Conservation (phyloP, 139 green algal genomes). For the Monoraphidium neglectum region DNA sequence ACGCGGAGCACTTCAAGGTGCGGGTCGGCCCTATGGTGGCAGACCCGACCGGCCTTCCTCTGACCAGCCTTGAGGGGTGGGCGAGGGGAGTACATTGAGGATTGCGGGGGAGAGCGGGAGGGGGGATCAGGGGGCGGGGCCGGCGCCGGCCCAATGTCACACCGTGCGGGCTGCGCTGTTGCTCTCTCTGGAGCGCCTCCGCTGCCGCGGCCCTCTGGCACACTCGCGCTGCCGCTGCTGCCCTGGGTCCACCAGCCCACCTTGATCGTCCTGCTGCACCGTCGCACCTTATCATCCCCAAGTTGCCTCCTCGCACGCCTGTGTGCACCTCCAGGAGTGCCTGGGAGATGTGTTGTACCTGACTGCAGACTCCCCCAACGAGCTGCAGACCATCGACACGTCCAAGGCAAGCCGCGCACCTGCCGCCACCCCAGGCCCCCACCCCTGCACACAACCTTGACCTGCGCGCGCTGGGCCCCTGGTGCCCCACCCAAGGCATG, state of each 20-base stretch:
- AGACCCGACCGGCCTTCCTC: no score
- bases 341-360: conserved; percentile 79
- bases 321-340: neutral
- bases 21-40: no score
- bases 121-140: no score
- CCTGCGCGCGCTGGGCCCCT: no score
- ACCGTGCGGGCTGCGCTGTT: neutral
- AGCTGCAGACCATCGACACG: conserved; percentile 69
- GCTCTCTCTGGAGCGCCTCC: neutral
- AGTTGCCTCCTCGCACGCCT: neutral
- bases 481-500: neutral
- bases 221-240: neutral
- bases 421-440: no score
- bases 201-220: neutral
- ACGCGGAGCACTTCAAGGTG: conserved; percentile 24
- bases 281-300: neutral
- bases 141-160: neutral
- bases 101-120: no score
- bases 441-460: no score
- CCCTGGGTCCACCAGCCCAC: neutral
- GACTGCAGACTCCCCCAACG: conserved; percentile 73
- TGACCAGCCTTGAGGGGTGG: no score
- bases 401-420: conserved; percentile 17
- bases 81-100: no score
- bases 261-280: neutral